Evolutionary conservation across 805 yeast species (phyloP).

Genomic region (Kluyveromyces starmeri): DNA sequence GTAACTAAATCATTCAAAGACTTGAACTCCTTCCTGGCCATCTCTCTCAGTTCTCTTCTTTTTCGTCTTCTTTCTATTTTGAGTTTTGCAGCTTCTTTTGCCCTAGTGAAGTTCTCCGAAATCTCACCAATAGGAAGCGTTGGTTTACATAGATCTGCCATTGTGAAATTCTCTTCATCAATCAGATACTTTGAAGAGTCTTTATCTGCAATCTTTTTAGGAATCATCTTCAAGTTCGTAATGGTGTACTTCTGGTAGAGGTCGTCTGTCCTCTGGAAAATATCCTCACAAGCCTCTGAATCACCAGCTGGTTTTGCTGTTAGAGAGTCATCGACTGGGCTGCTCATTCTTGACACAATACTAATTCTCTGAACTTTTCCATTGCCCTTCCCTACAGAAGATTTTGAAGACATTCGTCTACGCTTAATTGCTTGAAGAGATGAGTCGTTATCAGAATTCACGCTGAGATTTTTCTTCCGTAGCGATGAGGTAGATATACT

Average conservation of each 20-base stretch:
- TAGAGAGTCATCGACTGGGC: slow-evolving; percentile 15
- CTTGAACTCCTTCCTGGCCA: slow-evolving; percentile 36
- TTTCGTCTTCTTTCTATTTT: slow-evolving; percentile 27
- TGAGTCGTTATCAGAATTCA: slow-evolving; percentile 20
- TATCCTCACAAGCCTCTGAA: slow-evolving; percentile 11
- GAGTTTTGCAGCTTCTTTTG: slow-evolving; percentile 41
- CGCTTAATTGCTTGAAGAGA: slow-evolving; percentile 24
- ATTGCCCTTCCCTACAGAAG: slow-evolving; percentile 19
- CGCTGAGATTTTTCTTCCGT: slow-evolving; percentile 15
- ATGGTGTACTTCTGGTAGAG: slow-evolving; percentile 28
- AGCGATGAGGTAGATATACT: slow-evolving; percentile 14
- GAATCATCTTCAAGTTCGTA: slow-evolving; percentile 30
- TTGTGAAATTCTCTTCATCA: slow-evolving; percentile 46
- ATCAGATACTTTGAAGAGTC: slow-evolving; percentile 38
- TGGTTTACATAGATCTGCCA: slow-evolving; percentile 67
- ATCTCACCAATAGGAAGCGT: slow-evolving; percentile 55
- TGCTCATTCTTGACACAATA: slow-evolving; percentile 21
- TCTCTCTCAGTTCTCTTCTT: slow-evolving; percentile 31
- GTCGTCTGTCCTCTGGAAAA: slow-evolving; percentile 18
- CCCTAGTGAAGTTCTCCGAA: slow-evolving; percentile 49
- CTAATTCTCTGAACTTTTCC: slow-evolving; percentile 28
- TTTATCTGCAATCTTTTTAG: slow-evolving; percentile 31
- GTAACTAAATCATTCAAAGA: slow-evolving; percentile 23
- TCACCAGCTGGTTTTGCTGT: slow-evolving; percentile 13
- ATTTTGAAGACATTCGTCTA: slow-evolving; percentile 21